phyloP scores from a whole-genome alignment of 257 asterid species.

The Euphrasia confusa region DNA sequence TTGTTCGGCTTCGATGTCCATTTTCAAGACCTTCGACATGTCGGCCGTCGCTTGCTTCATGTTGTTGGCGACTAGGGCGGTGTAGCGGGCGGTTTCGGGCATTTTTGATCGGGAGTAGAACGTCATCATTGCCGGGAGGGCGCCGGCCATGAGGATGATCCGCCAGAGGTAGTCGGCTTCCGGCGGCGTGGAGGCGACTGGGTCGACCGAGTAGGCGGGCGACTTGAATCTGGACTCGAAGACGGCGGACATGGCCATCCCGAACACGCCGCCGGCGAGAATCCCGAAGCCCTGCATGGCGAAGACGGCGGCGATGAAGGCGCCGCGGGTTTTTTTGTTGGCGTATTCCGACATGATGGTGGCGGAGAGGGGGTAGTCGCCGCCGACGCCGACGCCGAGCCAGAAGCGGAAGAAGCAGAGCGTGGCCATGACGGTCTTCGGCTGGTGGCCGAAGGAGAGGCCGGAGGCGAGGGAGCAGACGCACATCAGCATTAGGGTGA shows the following conservation, averaged over 20 bases:
- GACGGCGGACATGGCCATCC: constrained; percentile 33
- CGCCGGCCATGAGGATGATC: constrained; percentile 52
- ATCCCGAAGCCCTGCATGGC: constrained; percentile 73
- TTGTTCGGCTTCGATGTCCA: constrained; percentile 35
- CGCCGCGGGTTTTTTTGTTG: constrained; percentile 60
- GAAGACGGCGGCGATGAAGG: constrained; percentile 56
- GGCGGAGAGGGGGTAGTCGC: constrained; percentile 67
- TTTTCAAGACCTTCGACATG: constrained; percentile 49
- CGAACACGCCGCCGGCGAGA: constrained; percentile 46
- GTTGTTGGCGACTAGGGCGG: constrained; percentile 57
- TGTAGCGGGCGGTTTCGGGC: constrained; percentile 69
- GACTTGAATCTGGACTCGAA: constrained; percentile 32
- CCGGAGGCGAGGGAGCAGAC: constrained; percentile 49
- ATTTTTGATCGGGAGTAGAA: constrained; percentile 55
- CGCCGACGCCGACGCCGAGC: constrained; percentile 68
- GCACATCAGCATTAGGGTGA: constrained; percentile 50
- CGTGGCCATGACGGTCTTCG: constrained; percentile 43
- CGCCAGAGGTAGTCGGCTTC: constrained; percentile 62
- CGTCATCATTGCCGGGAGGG: constrained; percentile 46
- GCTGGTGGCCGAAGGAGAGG: constrained; percentile 39
- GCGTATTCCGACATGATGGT: constrained; percentile 72
- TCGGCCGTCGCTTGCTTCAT: constrained; percentile 46
- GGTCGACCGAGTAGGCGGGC: constrained; percentile 48
- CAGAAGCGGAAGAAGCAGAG: constrained; percentile 62
- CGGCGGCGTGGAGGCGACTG: constrained; percentile 39